These are phyloP conservation scores for Scedosporium apiospermum DNA, from an alignment of 2,329 filamentous ascomycete genomes.

Conservation along the genomic window DNA sequence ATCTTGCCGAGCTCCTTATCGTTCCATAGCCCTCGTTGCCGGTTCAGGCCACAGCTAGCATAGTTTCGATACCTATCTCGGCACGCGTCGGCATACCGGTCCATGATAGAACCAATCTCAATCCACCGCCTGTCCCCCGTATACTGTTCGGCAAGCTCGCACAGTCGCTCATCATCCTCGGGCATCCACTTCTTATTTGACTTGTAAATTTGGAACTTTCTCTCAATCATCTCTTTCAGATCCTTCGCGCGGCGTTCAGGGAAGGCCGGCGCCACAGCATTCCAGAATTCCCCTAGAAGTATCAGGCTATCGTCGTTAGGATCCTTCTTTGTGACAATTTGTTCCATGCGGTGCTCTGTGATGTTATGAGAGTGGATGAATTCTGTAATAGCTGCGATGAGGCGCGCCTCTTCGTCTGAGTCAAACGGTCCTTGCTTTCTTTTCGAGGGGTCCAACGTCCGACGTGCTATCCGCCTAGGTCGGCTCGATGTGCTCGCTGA, in stretches of 20 bases:
- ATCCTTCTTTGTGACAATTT: neutral
- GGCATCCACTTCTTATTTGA: slow-evolving; percentile 40
- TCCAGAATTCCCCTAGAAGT: neutral
- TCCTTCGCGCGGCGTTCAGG: neutral
- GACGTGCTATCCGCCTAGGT: neutral
- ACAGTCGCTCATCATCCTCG: slow-evolving; percentile 48
- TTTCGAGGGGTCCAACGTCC: neutral
- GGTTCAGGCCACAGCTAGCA: slow-evolving; percentile 45
- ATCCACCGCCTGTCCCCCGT: slow-evolving; percentile 45
- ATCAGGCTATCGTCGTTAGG: neutral
- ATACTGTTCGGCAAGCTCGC: slow-evolving; percentile 32
- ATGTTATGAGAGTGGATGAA: neutral
- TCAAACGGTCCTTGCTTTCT: neutral
- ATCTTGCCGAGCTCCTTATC: slow-evolving; percentile 29
- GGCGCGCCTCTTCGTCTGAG: neutral
- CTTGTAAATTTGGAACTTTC: neutral
- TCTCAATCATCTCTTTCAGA: neutral
- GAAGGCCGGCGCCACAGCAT: neutral
- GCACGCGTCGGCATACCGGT: slow-evolving; percentile 55
- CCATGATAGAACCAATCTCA: slow-evolving; percentile 50
- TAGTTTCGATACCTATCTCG: slow-evolving; percentile 64
- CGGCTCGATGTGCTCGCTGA: neutral
- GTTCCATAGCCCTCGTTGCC: slow-evolving; percentile 47
- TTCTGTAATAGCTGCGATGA: neutral
- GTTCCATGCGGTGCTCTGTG: neutral